Evolutionary conservation across 208 protist genomes (phyloP).

Genomic region (Trypanosomatidae sp.): DNA sequence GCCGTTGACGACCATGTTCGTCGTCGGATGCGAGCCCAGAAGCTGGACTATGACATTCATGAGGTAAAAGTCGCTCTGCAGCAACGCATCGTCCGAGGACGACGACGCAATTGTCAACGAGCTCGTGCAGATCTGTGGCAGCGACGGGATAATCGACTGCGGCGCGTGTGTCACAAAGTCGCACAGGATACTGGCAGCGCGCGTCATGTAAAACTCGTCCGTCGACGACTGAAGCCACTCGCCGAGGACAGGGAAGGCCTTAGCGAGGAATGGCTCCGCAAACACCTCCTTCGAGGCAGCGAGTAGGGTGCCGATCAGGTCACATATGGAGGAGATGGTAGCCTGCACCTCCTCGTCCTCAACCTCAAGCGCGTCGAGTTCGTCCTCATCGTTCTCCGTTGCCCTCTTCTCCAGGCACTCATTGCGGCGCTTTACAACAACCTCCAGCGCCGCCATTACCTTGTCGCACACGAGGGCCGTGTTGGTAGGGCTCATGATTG

Average conservation of each 20-base stretch:
- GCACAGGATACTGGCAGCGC: conserved; percentile 60
- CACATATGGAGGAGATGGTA: conserved; percentile 54
- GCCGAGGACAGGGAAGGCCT: conserved; percentile 69
- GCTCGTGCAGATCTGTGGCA: conserved; percentile 52
- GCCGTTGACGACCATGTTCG: conserved; percentile 30
- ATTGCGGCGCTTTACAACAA: conserved; percentile 47
- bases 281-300: conserved; percentile 62
- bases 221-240: conserved; percentile 50
- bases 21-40: conserved; percentile 32
- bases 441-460: conserved; percentile 58
- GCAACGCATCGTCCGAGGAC: conserved; percentile 44
- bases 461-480: conserved; percentile 64
- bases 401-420: conserved; percentile 52
- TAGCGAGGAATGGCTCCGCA: conserved; percentile 54
- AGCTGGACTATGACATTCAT: conserved; percentile 74
- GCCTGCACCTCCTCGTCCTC: conserved; percentile 74
- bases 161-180: conserved; percentile 77
- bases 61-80: conserved; percentile 78
- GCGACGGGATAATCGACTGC: conserved; percentile 41
- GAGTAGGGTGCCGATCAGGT: conserved; percentile 75
- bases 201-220: conserved; percentile 69
- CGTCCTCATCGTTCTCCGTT: conserved; percentile 84
- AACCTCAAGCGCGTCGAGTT: conserved; percentile 70
- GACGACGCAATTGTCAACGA: conserved; percentile 46
- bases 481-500: conserved; percentile 53